Base-by-base conservation (phyloP, 257 asterid species). In the Agastache rugosa region DNA sequence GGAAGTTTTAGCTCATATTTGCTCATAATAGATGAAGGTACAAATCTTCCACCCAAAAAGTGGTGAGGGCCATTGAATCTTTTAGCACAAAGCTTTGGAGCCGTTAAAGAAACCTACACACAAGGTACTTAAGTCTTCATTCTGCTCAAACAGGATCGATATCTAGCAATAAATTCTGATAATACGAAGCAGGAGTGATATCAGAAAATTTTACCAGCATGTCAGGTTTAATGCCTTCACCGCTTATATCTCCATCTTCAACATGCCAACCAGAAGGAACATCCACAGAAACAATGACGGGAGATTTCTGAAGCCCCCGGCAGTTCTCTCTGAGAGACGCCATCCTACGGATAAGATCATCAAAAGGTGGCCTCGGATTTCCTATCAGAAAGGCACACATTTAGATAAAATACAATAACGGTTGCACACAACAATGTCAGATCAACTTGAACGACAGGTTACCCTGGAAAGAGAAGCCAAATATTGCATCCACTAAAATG, bases 201-300 rank as follows among this genome's bases (percentile, higher is more conserved):
- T 9, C 7, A 35, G 10, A 60, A 67, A 37, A 15, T 14, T 9
- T 75, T 76, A 91, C 97, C 90, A 91, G 96, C 97, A 89, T 89
- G 83, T 89, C 89, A 45, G 97, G 97, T 79, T 85, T 84, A 66
- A 89, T 80, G 84, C 96, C 89, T 63, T 88, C 87, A 34, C 89
- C 85, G 73, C 86, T 84, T 44, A 75, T 64, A 84, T 91, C 96
- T 60, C 95, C 97, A 56, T 91, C 89, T 86, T 91, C 95, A 67
- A 89, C 93, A 77, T 89, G 95, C 96, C 97, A 91, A 63, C 96
- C 97, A 61, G 97, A 91, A 58, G 97, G 97, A 81, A 91, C 86
- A 88, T 91, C 97, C 56, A 91, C 81, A 68, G 96, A 89, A 67
- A 91, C 80, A 22, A 89, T 63, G 78, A 80, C 83, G 39, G 87